A percentile compares a stretch with the other conserved stretches of the same genome.
Conservation (phyloP, 1,284 basidiomycete genomes). For the Ustilago lituana region DNA sequence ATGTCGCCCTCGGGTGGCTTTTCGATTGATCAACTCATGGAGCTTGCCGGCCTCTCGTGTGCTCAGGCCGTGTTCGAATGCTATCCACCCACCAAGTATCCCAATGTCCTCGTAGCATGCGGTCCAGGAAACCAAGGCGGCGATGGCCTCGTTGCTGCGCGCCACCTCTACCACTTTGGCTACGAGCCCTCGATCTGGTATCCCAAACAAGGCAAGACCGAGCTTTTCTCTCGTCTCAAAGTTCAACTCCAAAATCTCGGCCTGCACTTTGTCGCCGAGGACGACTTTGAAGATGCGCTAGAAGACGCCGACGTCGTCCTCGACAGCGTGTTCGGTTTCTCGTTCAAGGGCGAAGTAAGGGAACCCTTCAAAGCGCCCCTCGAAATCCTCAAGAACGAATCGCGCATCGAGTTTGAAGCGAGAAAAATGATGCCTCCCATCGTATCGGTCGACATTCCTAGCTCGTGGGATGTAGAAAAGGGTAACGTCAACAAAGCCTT, state of each 20-base stretch:
- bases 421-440: constrained; percentile 57
- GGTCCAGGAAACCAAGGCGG: constrained; percentile 89
- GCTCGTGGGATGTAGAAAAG: constrained; percentile 90
- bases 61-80: constrained; percentile 85
- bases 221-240: constrained; percentile 74
- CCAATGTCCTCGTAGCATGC: constrained; percentile 86
- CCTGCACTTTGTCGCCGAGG: constrained; percentile 72
- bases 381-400: constrained; percentile 71
- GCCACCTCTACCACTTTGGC: constrained; percentile 75
- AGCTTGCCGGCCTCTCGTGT: constrained; percentile 94
- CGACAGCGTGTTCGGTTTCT: constrained; percentile 97
- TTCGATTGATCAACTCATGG: constrained; percentile 80
- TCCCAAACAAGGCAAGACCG: constrained; percentile 60
- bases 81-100: constrained; percentile 76
- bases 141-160: constrained; percentile 93
- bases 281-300: constrained; percentile 72
- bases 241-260: constrained; percentile 87
- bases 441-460: constrained; percentile 85
- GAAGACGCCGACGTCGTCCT: constrained; percentile 79
- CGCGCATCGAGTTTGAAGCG: constrained; percentile 57
- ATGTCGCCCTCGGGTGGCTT: constrained; percentile 59
- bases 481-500: constrained; percentile 73
- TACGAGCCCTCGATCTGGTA: constrained; percentile 63
- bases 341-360: constrained; percentile 81
- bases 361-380: constrained; percentile 85